Conservation (phyloP, 306 rosid genomes). For the Casuarina cunninghamiana region DNA sequence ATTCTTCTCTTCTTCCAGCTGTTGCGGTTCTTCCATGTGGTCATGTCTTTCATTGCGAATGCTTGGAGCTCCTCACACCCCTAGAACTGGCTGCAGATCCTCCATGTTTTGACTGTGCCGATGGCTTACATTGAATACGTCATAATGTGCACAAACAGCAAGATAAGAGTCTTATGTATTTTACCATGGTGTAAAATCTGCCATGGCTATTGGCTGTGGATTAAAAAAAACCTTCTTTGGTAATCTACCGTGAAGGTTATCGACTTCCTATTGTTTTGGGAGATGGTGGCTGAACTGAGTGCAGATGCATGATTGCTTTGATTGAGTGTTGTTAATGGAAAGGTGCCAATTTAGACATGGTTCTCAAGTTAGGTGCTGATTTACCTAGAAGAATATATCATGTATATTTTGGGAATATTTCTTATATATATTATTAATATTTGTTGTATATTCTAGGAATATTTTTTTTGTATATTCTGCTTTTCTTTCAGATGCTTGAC, state of each 20-base stretch:
- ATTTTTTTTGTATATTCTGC: too few species aligned
- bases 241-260: neutral
- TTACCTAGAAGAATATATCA: too few species aligned
- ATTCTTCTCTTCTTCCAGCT: conserved; percentile 4
- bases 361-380: too few species aligned
- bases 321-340: too few species aligned
- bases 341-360: too few species aligned
- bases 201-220: neutral
- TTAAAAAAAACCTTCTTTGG: neutral
- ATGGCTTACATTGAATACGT: neutral
- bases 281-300: too few species aligned
- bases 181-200: neutral
- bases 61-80: neutral
- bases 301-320: too few species aligned
- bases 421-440: too few species aligned
- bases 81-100: conserved; percentile 5
- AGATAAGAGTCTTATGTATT: neutral
- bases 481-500: too few species aligned
- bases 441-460: too few species aligned
- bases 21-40: conserved; percentile 21
- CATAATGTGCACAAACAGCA: neutral
- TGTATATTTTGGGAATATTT: too few species aligned
- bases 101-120: conserved; percentile 11
- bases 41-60: conserved; percentile 20
- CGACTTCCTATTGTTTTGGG: neutral